Evolutionary conservation across 768 basidiomycete species (phyloP).

Genomic region (Tricholoma flavovirens): DNA sequence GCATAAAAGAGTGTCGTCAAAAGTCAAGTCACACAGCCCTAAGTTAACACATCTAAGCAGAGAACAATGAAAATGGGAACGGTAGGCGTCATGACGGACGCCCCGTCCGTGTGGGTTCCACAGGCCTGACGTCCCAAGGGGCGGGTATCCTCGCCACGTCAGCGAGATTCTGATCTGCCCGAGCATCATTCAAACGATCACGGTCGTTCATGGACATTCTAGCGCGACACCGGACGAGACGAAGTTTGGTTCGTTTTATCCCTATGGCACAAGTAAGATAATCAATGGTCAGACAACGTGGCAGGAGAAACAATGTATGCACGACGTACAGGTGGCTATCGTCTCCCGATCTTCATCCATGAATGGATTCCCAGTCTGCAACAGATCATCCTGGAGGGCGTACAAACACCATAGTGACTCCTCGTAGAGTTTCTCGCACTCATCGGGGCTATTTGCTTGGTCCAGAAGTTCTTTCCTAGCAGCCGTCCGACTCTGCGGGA

Average conservation of each 20-base stretch:
- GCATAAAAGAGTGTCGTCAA: not conserved
- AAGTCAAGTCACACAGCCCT: not conserved
- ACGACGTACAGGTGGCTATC: slow-evolving; percentile 63
- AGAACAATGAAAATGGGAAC: not conserved
- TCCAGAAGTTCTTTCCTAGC: slow-evolving; percentile 88
- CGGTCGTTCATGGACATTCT: slow-evolving; percentile 73
- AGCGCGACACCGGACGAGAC: slow-evolving; percentile 70
- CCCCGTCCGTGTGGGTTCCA: slow-evolving; percentile 9
- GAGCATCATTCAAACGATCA: slow-evolving; percentile 70
- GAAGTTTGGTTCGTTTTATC: slow-evolving; percentile 82
- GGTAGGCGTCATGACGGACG: slow-evolving; percentile 9
- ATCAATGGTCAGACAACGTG: not conserved
- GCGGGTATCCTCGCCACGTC: slow-evolving; percentile 68
- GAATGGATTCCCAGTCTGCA: slow-evolving; percentile 78
- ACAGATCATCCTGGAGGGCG: slow-evolving; percentile 82
- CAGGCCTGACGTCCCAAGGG: slow-evolving; percentile 59
- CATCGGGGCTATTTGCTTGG: slow-evolving; percentile 65
- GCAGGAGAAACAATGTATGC: not conserved
- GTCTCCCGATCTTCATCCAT: slow-evolving; percentile 79
- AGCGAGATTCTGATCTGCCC: slow-evolving; percentile 73
- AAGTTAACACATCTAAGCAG: not conserved
- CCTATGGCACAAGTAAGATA: slow-evolving; percentile 38
- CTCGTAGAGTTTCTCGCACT: slow-evolving; percentile 93
- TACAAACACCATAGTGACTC: slow-evolving; percentile 93
- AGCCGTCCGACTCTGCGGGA: slow-evolving; percentile 77